Base-by-base conservation (phyloP, 495 filamentous ascomycete genomes). In the Annulohypoxylon stygium region DNA sequence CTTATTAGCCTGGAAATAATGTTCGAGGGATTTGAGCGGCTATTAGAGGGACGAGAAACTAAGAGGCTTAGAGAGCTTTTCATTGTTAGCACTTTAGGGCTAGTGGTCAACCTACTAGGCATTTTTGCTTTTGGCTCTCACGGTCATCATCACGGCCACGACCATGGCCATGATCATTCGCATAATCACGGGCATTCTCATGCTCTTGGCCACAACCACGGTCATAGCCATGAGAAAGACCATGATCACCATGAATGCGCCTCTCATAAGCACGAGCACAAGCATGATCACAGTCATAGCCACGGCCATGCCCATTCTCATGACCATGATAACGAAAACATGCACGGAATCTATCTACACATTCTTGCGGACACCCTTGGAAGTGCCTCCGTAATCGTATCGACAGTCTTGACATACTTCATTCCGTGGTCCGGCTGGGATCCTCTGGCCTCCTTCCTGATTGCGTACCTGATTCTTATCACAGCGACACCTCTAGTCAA, bases 271-370 rank as follows among this genome's bases (percentile, higher is more conserved):
- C 53, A 57, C 14, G 53, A 95, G 73, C 75, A 78, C 58, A 59
- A 64, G 41, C 72, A 81, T 55, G 39, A 60, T 9, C 80, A 86
- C 33, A 61, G 67, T 9, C 84, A 85, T 55, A 55, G 81, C 57
- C 71, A 74, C 16, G 70, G 67, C 1, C 82, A 82, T 64, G 76
- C 74, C 23, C 82, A 84, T 54, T 76, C 80, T 23, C 88, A 72
- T 30, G 78, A 84, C 23, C 93, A 97, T 79, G 92, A 92, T 62
- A 97, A 97, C 78, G 97, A 99, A 75, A 99, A 99, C 76, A 98
- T 99, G 97, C 90, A 95, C 69, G 96, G 96, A n/a, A 98, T 99
- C 69, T 99, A 95, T 83, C 83, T 99, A 8, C 96, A 99, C 75
- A 93, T 99, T 62, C 85, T 98, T 3, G 97, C 95, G 8, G 96